These are phyloP conservation scores for Metschnikowia proteae DNA, from an alignment of 805 yeast species.

Conservation along the genomic window DNA sequence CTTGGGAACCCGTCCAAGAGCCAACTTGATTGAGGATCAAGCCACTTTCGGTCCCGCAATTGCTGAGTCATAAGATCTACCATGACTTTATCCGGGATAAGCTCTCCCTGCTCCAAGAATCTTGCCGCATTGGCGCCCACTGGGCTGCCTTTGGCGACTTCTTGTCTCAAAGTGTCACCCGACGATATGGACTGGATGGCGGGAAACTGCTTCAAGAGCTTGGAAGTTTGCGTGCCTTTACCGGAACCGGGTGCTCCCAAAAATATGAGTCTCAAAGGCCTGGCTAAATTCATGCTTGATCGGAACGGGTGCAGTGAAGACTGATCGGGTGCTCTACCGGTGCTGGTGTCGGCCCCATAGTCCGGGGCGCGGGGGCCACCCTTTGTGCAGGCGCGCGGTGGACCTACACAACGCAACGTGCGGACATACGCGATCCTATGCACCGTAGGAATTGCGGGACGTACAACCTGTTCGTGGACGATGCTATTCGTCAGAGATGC, in stretches of 20 bases:
- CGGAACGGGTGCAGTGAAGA: not conserved
- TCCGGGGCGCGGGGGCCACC: not conserved
- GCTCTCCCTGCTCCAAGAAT: conserved; percentile 57
- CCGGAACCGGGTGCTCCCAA: conserved; percentile 97
- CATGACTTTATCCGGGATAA: conserved; percentile 74
- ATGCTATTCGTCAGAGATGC: no score
- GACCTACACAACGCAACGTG: no score
- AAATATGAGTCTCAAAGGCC: conserved; percentile 49
- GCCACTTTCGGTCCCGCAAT: conserved; percentile 41
- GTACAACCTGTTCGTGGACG: no score
- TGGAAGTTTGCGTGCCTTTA: conserved; percentile 82
- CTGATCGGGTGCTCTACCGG: not conserved
- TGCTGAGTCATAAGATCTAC: conserved; percentile 53
- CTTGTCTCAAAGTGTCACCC: conserved; percentile 76
- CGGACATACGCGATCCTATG: no score
- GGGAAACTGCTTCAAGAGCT: conserved; percentile 53
- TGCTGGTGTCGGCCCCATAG: not conserved
- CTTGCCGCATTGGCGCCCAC: conserved; percentile 56
- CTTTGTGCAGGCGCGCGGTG: not conserved
- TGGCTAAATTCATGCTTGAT: conserved; percentile 7
- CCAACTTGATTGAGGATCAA: conserved; percentile 52
- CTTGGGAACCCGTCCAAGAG: conserved; percentile 92
- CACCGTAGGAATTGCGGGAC: no score
- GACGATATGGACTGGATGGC: conserved; percentile 63
- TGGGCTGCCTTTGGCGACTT: conserved; percentile 51